Base-by-base conservation (phyloP, 2,329 filamentous ascomycete species). In the Grosmannia huntii region DNA sequence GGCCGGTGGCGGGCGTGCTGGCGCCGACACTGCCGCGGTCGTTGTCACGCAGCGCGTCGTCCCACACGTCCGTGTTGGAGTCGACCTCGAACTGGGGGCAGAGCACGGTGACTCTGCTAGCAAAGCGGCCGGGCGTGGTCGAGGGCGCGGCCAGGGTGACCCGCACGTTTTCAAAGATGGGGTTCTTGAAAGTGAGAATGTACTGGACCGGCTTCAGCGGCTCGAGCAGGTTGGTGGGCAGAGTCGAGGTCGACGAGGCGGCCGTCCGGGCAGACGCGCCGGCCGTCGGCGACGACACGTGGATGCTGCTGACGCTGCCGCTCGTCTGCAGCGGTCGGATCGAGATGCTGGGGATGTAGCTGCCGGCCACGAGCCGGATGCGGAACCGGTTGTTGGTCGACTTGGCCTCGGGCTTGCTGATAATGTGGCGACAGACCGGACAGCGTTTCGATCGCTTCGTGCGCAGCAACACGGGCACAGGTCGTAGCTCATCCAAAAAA, bases 381-480 rank as follows among this genome's bases (percentile, higher is more conserved):
- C 92, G 88, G 79, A 94, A 97, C 33, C 91, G 86, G 7, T 88
- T 94, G 56, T 87, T 92, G 53, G 84, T 83, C 36, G 95, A 85
- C 71, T 97, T 99, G 60, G 85, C 82, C 71, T 99, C 94, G 16
- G 92, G 94, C 69, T 95, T 95, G 61, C 90, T 88, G 65, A 99
- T 86, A 68, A 97, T 96, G 73, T 97, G 92, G 14, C 94, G 86
- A 72, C 94, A 99, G 12, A 86, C 81, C 55, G 89, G 87, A 71
- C 94, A 99, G 52, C 94, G 89, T 73, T 96, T 97, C 23, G 90
- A 90, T 44, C 92, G 87, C 68, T 96, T 96, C 0, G 92, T 95
- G 59, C 90, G 86, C 16, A 99, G 82, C 2, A 95, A 80, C 19
- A 88, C 86, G 0, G 91, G 86, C 16, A 91, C 80, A 0, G 94